Percentiles rank a stretch among this genome's conserved stretches.
phyloP scores from a whole-genome alignment of 768 basidiomycete genomes.

The Trametes villosa region DNA sequence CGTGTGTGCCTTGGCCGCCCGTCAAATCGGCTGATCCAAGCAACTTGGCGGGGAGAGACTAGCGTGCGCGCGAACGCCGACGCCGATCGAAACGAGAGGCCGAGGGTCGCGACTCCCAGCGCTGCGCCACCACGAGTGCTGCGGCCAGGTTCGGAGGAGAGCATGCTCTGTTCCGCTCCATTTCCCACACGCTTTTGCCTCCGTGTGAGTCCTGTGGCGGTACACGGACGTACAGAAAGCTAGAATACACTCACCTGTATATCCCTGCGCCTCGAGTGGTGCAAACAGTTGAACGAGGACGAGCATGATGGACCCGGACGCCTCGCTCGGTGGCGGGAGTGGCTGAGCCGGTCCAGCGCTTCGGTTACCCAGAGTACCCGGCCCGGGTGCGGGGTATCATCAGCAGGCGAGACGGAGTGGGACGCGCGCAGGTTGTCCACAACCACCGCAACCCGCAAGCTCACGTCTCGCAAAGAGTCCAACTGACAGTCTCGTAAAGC shows the following conservation, averaged over 20 bases:
- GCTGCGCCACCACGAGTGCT: constrained; percentile 17
- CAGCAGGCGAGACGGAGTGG: no score
- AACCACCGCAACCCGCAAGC: background rate
- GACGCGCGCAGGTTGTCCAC: background rate
- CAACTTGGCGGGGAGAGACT: background rate
- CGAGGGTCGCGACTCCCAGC: constrained; percentile 8
- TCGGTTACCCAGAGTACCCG: no score
- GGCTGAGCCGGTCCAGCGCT: no score
- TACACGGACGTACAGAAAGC: background rate
- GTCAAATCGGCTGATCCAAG: no score
- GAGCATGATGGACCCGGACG: no score
- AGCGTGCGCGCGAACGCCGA: background rate
- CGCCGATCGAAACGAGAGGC: constrained; percentile 1
- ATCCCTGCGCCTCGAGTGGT: background rate
- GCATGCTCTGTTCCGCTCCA: background rate
- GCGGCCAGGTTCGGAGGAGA: constrained; percentile 1
- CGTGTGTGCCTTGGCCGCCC: no score
- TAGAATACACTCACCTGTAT: background rate
- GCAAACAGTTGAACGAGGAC: no score
- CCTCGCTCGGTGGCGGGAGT: no score
- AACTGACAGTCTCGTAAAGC: no score
- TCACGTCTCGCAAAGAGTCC: background rate
- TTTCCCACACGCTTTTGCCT: background rate
- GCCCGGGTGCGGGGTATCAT: no score
- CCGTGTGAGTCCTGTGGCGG: background rate